Evolutionary conservation across 2,329 filamentous ascomycete genomes (phyloP), one percentile per base, ranked within the genome.

Genomic region (Huntiella bhutanensis): DNA sequence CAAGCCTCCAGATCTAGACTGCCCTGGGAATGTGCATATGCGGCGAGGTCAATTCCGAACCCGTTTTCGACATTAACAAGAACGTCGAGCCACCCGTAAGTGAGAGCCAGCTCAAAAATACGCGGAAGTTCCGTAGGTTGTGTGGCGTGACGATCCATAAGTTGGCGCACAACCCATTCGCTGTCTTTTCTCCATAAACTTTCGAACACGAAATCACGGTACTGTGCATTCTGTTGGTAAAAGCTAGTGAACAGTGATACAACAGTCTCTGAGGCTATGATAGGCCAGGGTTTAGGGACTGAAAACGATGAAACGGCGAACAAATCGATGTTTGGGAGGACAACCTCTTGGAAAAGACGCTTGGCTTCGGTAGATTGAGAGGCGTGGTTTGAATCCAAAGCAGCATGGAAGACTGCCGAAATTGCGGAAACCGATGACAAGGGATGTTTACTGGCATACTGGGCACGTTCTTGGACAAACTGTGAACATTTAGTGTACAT

Each of bases 121-220:
- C 65, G 54, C 1, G 62, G 61, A 15, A 67, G 55, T 49, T 67
- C 64, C 4, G 60, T 58, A n/a, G 64, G 82, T 56, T 83, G 80
- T 42, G 81, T 65, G 5, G 85, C 84, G 56, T 92, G 84, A 43
- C 92, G 80, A 36, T 79, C 80, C 59, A 88, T 76, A 33, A 98
- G 74, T 49, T 82, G 77, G 52, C 79, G 74, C 7, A 80, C 79
- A 12, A 96, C 82, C 81, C 86, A 96, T 15, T 80, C 72, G 53
- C 79, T 82, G 58, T 96, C 85, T 57, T 91, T 86, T 54, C 81
- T 79, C 87, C 88, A 96, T 4, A 94, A 65, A 49, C 85, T 87
- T 57, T 94, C 80, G 48, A 98, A 72, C 11, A 94, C 88, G 52
- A 95, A 92, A 53, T 87, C 79, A 58, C 84, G 82, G 47, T 87